Conservation (phyloP, 1,139 yeast genomes). For the Cylindricascospora bacillispora region DNA sequence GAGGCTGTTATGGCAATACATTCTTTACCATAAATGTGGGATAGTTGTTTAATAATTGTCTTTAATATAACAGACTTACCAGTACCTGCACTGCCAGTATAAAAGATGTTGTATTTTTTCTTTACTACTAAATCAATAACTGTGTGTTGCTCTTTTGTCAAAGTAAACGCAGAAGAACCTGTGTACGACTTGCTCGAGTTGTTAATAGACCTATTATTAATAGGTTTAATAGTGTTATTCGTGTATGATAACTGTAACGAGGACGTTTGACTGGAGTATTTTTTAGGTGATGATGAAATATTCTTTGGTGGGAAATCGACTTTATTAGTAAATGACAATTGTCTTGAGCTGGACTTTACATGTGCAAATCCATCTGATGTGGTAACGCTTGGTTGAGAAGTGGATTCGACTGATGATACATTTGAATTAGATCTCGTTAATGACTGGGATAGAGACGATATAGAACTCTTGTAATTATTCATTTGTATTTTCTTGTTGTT, state of each 20-base stretch:
- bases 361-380: conserved; percentile 7
- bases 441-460: conserved; percentile 1
- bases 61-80: conserved; percentile 69
- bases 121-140: conserved; percentile 42
- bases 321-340: conserved; percentile 10
- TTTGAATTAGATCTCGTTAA: not conserved
- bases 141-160: conserved; percentile 38
- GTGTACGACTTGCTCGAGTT: not conserved
- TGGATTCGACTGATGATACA: not conserved
- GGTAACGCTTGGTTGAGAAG: no score
- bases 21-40: conserved; percentile 31
- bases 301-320: no score
- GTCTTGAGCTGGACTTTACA: conserved; percentile 7
- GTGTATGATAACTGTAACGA: no score
- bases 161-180: conserved; percentile 6
- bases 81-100: conserved; percentile 77
- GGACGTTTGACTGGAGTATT: no score
- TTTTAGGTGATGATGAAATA: no score
- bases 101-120: conserved; percentile 43
- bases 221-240: not conserved
- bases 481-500: conserved; percentile 14
- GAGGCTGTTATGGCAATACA: conserved; percentile 78
- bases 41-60: conserved; percentile 39
- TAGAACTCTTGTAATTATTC: conserved; percentile 14
- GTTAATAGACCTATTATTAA: not conserved